Base-by-base conservation (phyloP, 106 monocot genomes). In the Acorus gramineus region DNA sequence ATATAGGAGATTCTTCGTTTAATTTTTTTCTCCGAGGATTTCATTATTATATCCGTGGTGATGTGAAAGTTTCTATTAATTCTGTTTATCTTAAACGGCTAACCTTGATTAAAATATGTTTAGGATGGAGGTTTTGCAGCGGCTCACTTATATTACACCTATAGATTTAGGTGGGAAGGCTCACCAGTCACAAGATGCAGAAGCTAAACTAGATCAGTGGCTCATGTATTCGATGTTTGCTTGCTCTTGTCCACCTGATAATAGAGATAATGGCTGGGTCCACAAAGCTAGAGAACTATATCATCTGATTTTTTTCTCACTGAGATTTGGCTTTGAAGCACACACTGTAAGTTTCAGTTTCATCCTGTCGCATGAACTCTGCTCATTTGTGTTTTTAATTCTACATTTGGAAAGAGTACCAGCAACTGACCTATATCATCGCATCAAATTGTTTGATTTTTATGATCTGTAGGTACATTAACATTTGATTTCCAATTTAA, bases 181-280 rank as follows among this genome's bases (percentile, higher is more conserved):
- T 67, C 66, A 88, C 81, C 91, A 82, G 49, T 72, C 81, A 50
- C 87, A 74, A 73, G 98, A 98, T 72, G 64, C 75, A 42, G 98
- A 98, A 66, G 81, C 59, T 70, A 98, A 98, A 69, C 68, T 84
- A 28, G 98, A 98, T 57, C 98, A 98, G 52, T 98, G 98, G 98
- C 57, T 92, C 47, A 91, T 92, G 81, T 98, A 92, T 79, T 79
- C 92, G 1, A 92, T 89, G 83, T 98, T 98, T 84, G 83, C 85
- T 55, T 98, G 98, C 72, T 85, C 98, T 45, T 92, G 85, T 56
- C 88, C 88, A 60, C 85, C 92, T 61, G 88, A 89, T 80, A 79
- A 43, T 67, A 88, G 81, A 76, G 92, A 83, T 65, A 82, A 86
- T 65, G 76, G 81, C 50, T 68, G 67, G 58, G 56, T 84, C 56